Base-by-base conservation (phyloP, 352 stramenopile genomes). In the Phytophthora constricta region DNA sequence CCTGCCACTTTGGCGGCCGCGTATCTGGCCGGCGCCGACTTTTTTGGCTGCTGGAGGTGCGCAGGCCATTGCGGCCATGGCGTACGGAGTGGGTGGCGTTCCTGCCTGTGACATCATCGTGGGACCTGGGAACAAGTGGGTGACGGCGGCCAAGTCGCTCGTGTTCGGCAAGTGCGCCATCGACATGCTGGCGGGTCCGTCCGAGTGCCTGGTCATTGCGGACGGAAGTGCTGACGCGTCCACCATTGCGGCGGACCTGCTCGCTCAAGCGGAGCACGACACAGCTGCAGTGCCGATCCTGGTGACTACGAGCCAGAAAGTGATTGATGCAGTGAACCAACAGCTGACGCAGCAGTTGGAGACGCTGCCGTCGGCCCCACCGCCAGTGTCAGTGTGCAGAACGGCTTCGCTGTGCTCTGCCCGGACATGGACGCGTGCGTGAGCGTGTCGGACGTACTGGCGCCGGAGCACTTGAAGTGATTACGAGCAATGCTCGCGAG, bases 121-220 rank as follows among this genome's bases (percentile, higher is more conserved):
- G 25, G 98, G 98, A 31, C 98, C 98, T 1, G 98, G 98, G 26
- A 99, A 99, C 87, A 98, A 99, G 77, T 99, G 97, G 97, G 98
- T 99, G n/a, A 99, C 97, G 10, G 97, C 97, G 1, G 98, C 98
- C 56, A 99, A 99, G 79, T 97, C 88, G 31, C 89, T 99, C 16
- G 96, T 99, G 39, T 97, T 91, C 72, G 97, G 94, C 70, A 95
- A 97, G 65, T 99, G 97, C 74, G 97, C 93, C 17, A 99, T 99
- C 76, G 98, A 99, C 82, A 99, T 99, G 98, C 79, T 99, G 27
- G 98, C 98, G 0, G 98, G 98, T 16, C 98, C 98, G 9, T 98
- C 92, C 20, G 98, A 99, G 79, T 98, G 98, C 23, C 87, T 99
- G 49, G 97, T 99, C 2, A 97, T 99, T 76, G 97, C 95, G 13